Evolutionary conservation across 805 yeast species (phyloP).

Genomic region (Nakazawaea peltata): DNA sequence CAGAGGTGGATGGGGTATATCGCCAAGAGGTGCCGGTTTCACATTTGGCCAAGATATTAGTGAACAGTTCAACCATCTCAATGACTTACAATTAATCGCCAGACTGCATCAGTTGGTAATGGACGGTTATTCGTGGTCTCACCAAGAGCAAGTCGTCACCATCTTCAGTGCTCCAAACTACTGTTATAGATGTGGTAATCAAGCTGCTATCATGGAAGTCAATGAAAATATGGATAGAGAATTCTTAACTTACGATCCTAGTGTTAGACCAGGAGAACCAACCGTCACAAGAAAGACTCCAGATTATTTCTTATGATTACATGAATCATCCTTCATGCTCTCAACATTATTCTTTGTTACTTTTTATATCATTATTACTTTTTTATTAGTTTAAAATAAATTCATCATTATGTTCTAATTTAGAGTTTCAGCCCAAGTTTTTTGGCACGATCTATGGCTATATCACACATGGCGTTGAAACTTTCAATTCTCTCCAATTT

Average conservation of each 20-base stretch:
- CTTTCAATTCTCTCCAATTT: conserved; percentile 55
- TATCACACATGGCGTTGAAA: conserved; percentile 85
- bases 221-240: conserved; percentile 90
- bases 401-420: too few species aligned
- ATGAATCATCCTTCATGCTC: not conserved
- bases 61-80: conserved; percentile 88
- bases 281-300: conserved; percentile 96
- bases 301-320: conserved; percentile 74
- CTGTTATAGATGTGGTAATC: conserved; percentile 96
- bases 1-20: conserved; percentile 96
- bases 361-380: not conserved
- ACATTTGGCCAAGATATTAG: conserved; percentile 95
- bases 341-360: too few species aligned
- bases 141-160: conserved; percentile 89
- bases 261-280: conserved; percentile 96
- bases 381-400: too few species aligned
- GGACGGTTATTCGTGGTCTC: conserved; percentile 96
- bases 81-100: conserved; percentile 77
- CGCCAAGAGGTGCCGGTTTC: conserved; percentile 98
- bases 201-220: conserved; percentile 97
- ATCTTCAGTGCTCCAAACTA: conserved; percentile 94
- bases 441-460: conserved; percentile 70
- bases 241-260: conserved; percentile 92
- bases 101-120: conserved; percentile 96
- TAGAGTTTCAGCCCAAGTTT: conserved; percentile 36